phyloP scores from a whole-genome alignment of 1,284 basidiomycete species.

The Thelephora terrestris region DNA sequence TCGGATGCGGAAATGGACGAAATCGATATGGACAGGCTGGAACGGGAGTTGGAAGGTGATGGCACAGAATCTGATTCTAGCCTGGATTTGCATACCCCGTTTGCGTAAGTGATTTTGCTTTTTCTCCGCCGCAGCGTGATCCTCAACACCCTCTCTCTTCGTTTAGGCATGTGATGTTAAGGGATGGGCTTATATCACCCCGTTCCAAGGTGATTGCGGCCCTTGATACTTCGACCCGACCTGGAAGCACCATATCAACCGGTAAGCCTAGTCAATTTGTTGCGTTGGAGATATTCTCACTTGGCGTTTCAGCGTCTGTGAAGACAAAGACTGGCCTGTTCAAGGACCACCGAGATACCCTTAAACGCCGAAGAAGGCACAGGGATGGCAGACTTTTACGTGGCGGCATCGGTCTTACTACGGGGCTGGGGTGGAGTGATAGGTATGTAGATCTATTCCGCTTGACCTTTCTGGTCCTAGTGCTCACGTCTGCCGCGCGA shows the following conservation, averaged over 20 bases:
- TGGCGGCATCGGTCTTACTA: conserved; percentile 70
- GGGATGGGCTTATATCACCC: conserved; percentile 64
- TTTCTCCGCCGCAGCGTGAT: not conserved
- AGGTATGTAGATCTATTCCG: conserved; percentile 35
- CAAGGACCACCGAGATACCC: conserved; percentile 59
- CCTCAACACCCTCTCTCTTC: not conserved
- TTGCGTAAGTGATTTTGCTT: conserved; percentile 48
- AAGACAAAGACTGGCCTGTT: conserved; percentile 44
- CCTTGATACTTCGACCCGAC: conserved; percentile 17
- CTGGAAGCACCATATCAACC: conserved; percentile 30
- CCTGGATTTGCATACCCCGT: conserved; percentile 65
- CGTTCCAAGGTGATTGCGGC: conserved; percentile 54
- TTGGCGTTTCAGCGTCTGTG: conserved; percentile 21
- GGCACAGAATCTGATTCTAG: conserved; percentile 54
- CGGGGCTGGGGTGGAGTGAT: conserved; percentile 76
- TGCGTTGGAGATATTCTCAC: conserved; percentile 3
- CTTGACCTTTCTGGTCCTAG: conserved; percentile 1
- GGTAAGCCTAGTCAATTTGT: conserved; percentile 20
- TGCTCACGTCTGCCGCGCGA: conserved; percentile 1
- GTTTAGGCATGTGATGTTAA: conserved; percentile 58
- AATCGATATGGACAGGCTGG: conserved; percentile 21
- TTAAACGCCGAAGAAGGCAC: conserved; percentile 50
- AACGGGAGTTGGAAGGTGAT: conserved; percentile 28
- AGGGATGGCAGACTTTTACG: conserved; percentile 57
- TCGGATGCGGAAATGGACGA: conserved; percentile 17